phyloP scores from a whole-genome alignment of 371 early-diverging fungal genomes.

The Mucor circinelloides region DNA sequence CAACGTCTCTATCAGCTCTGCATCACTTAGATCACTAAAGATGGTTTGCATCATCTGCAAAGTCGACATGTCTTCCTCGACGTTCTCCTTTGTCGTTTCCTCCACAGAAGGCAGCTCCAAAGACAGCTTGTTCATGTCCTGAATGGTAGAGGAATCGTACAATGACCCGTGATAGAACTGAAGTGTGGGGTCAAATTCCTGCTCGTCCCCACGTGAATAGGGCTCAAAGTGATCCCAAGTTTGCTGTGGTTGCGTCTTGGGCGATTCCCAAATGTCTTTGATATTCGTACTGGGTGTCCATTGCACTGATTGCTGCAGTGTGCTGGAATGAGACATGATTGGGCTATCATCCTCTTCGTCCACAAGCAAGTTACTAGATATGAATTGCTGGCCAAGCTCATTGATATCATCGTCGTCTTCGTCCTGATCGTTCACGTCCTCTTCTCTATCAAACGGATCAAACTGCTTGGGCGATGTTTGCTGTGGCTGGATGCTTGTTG shows the following conservation, averaged over 20 bases:
- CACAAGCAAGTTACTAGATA: slow-evolving; percentile 19
- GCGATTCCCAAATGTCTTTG: slow-evolving; percentile 15
- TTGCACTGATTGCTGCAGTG: neutral
- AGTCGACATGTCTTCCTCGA: slow-evolving; percentile 57
- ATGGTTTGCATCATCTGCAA: slow-evolving; percentile 60
- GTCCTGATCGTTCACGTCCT: neutral
- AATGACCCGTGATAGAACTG: slow-evolving; percentile 46
- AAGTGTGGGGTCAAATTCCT: slow-evolving; percentile 52
- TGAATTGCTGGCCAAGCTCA: slow-evolving; percentile 14
- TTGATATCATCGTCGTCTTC: slow-evolving; percentile 1
- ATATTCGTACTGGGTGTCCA: neutral
- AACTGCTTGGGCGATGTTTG: neutral
- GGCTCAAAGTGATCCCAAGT: neutral
- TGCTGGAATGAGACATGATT: neutral
- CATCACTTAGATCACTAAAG: slow-evolving; percentile 50
- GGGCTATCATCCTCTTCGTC: slow-evolving; percentile 9
- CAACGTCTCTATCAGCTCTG: slow-evolving; percentile 47
- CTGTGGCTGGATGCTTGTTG: neutral
- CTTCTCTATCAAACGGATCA: slow-evolving; percentile 14
- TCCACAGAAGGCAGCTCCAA: slow-evolving; percentile 37
- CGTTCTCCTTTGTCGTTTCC: slow-evolving; percentile 39
- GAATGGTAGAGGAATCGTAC: slow-evolving; percentile 38
- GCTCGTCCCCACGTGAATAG: slow-evolving; percentile 23
- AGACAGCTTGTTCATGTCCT: slow-evolving; percentile 40
- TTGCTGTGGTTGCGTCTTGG: neutral